phyloP scores from a whole-genome alignment of 2,329 filamentous ascomycete species.

The Fusarium clavum region DNA sequence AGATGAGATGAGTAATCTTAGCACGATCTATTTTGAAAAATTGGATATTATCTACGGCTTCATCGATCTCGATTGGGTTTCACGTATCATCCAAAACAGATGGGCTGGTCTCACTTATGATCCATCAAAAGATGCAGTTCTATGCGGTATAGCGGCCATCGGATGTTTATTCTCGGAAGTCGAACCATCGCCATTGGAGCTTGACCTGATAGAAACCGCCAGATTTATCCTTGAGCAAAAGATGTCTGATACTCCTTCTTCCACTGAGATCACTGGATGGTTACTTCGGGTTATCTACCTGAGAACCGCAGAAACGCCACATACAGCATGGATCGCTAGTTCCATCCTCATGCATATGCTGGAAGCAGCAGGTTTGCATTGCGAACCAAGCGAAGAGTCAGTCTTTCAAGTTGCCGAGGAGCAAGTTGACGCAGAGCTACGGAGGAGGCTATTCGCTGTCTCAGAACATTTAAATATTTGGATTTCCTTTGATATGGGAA shows the following conservation, averaged over 20 bases:
- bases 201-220: slow-evolving; percentile 60
- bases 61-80: slow-evolving; percentile 50
- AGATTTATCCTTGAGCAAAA: slow-evolving; percentile 58
- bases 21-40: slow-evolving; percentile 63
- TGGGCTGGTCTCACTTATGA: slow-evolving; percentile 49
- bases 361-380: slow-evolving; percentile 63
- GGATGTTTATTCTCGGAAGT: slow-evolving; percentile 63
- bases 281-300: slow-evolving; percentile 65
- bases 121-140: slow-evolving; percentile 50
- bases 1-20: slow-evolving; percentile 59
- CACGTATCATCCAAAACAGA: slow-evolving; percentile 45
- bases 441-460: slow-evolving; percentile 60
- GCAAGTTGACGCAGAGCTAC: slow-evolving; percentile 52
- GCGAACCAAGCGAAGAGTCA: slow-evolving; percentile 50
- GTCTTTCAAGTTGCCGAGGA: slow-evolving; percentile 43
- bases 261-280: slow-evolving; percentile 61
- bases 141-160: slow-evolving; percentile 67
- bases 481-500: slow-evolving; percentile 69
- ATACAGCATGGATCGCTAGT: slow-evolving; percentile 68
- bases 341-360: slow-evolving; percentile 68
- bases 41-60: slow-evolving; percentile 66
- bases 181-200: slow-evolving; percentile 56
- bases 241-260: slow-evolving; percentile 48
- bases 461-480: slow-evolving; percentile 69
- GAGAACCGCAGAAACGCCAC: slow-evolving; percentile 63